Conservation (phyloP, 306 rosid genomes). For the Vigna hirtella region DNA sequence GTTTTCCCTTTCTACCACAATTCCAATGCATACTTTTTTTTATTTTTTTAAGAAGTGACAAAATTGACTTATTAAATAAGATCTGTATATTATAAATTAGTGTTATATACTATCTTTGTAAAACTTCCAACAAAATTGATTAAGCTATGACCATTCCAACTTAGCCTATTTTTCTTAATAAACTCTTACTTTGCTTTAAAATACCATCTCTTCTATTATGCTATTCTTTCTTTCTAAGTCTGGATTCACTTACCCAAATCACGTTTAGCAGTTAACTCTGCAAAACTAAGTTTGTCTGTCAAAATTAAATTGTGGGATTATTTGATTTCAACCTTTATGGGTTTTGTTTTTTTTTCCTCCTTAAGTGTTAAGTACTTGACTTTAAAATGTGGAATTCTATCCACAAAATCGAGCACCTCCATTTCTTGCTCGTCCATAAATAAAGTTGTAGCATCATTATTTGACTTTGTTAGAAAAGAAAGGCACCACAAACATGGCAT, state of each 20-base stretch:
- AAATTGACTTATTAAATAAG: too few relatives aligned
- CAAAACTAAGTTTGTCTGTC: background rate
- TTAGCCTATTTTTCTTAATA: background rate
- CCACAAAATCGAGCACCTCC: slow-evolving; percentile 6
- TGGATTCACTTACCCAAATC: background rate
- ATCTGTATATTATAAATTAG: too few relatives aligned
- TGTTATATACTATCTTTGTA: too few relatives aligned
- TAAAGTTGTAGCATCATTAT: slow-evolving; percentile 29
- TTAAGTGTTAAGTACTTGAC: background rate
- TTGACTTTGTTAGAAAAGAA: slow-evolving; percentile 26
- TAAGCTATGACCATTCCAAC: background rate
- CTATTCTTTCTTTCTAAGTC: background rate
- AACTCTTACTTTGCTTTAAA: background rate
- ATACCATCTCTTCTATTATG: background rate
- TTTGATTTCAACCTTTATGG: background rate
- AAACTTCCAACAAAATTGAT: background rate
- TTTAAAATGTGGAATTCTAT: slow-evolving; percentile 10
- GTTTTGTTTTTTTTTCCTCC: too few relatives aligned
- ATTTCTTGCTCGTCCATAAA: background rate
- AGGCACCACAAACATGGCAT: slow-evolving; percentile 30
- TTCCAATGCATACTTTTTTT: too few relatives aligned
- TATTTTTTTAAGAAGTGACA: too few relatives aligned
- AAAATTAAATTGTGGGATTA: background rate
- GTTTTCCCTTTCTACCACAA: background rate
- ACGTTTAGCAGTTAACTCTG: background rate